These are phyloP conservation scores for Podospora pseudocomata DNA, from an alignment of 495 filamentous ascomycete species.

Conservation along the genomic window DNA sequence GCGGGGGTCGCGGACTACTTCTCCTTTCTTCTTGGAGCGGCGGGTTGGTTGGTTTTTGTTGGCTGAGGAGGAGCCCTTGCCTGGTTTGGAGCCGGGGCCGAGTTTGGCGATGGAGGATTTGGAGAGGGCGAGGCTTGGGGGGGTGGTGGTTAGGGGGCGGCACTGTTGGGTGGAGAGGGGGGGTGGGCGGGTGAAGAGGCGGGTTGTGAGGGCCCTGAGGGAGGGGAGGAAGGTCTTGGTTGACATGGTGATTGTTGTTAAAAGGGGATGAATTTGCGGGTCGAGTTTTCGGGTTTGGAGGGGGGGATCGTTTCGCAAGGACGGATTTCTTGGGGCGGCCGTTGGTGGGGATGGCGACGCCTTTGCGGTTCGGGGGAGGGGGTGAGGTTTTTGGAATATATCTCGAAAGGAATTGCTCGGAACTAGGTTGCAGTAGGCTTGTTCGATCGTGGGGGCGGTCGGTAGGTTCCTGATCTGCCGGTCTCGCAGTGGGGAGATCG, in stretches of 20 bases:
- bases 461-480: not conserved
- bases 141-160: conserved; percentile 18
- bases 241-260: conserved; percentile 20
- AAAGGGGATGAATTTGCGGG: not conserved
- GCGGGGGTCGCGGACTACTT: conserved; percentile 23
- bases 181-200: conserved; percentile 20
- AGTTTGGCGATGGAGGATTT: not conserved
- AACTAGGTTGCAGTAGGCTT: not conserved
- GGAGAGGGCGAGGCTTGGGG: conserved; percentile 2
- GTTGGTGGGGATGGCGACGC: not conserved
- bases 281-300: not conserved
- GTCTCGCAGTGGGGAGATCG: not conserved
- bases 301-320: not conserved
- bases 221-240: conserved; percentile 14
- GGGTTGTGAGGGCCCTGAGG: conserved; percentile 32
- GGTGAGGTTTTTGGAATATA: not conserved
- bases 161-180: not conserved
- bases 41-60: conserved; percentile 6
- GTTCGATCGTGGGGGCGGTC: not conserved
- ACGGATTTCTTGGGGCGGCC: not conserved
- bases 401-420: not conserved
- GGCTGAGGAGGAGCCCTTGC: not conserved
- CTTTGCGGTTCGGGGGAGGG: not conserved
- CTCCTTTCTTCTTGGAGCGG: conserved; percentile 7
- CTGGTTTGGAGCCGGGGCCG: not conserved